These are phyloP conservation scores for Flaveria ramosissima DNA, from an alignment of 129 eudicot genomes.

Conservation along the genomic window DNA sequence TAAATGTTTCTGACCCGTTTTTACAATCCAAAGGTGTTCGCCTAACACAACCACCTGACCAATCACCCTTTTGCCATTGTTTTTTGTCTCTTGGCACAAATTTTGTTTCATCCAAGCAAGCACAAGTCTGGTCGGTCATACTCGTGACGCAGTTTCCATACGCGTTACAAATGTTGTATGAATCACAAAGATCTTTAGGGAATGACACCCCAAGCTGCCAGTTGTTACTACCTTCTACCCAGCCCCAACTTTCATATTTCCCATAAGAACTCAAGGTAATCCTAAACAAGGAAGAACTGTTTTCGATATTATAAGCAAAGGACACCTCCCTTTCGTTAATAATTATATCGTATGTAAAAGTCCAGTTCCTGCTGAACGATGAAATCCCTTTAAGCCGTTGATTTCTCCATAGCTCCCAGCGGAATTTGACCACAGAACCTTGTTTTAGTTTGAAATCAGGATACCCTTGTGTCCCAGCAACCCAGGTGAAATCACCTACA, in stretches of 20 bases:
- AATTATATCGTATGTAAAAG: not conserved
- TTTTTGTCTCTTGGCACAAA: too few relatives aligned
- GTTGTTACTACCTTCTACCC: not conserved
- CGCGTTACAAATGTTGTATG: slow-evolving; percentile 8
- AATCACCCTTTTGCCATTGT: too few relatives aligned
- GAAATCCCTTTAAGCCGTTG: not conserved
- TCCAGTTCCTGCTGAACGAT: not conserved
- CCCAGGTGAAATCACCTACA: not conserved
- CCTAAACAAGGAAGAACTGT: not conserved
- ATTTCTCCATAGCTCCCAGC: not conserved
- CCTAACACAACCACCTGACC: too few relatives aligned
- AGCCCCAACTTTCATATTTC: not conserved
- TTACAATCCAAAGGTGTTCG: not conserved
- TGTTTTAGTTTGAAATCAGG: not conserved
- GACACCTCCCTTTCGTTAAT: not conserved
- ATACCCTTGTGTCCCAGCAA: not conserved
- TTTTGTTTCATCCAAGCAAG: too few relatives aligned
- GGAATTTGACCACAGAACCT: not conserved
- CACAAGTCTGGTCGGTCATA: too few relatives aligned
- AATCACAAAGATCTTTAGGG: not conserved
- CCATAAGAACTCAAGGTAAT: not conserved
- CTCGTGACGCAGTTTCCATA: not conserved
- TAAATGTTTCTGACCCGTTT: too few relatives aligned
- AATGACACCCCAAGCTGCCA: not conserved
- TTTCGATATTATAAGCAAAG: not conserved